These are phyloP conservation scores for Pugionium dolabratum DNA, from an alignment of 345 rosid species.

Conservation along the genomic window DNA sequence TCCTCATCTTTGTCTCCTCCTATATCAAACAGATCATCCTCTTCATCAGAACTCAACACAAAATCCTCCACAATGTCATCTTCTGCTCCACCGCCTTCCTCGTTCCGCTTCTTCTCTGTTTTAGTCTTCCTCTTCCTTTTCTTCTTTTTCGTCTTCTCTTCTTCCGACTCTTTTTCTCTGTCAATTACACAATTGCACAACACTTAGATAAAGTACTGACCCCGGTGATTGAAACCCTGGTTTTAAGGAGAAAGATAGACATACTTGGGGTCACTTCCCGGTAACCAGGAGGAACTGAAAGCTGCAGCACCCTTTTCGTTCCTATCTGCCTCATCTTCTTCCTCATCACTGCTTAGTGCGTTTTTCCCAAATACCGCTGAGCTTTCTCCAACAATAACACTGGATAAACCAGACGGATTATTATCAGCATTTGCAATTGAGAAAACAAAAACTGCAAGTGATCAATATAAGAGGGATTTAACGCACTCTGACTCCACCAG, in stretches of 20 bases:
- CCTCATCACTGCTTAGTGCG: constrained; percentile 51
- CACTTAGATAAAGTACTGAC: no score
- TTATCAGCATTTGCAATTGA: constrained; percentile 6
- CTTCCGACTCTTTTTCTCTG: constrained; percentile 53
- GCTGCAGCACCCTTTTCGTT: constrained; percentile 56
- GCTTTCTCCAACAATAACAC: constrained; percentile 81
- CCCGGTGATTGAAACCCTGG: constrained; percentile 31
- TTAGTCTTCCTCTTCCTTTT: constrained; percentile 53
- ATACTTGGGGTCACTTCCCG: constrained; percentile 64
- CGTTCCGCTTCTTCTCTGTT: constrained; percentile 38
- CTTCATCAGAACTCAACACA: constrained; percentile 81
- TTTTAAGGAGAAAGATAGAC: constrained; percentile 25
- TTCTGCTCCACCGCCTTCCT: constrained; percentile 44
- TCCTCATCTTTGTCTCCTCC: constrained; percentile 41
- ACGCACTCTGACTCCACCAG: constrained; percentile 82
- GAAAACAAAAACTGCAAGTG: neutral
- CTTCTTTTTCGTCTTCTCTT: constrained; percentile 47
- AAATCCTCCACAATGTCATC: constrained; percentile 91
- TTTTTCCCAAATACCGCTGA: constrained; percentile 58
- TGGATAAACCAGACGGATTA: constrained; percentile 39
- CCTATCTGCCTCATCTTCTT: constrained; percentile 55
- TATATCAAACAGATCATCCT: constrained; percentile 41
- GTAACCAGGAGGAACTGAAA: constrained; percentile 89
- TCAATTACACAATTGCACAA: neutral
- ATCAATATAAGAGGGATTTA: neutral